phyloP scores from a whole-genome alignment of 2,329 filamentous ascomycete genomes.

The Fusarium virguliforme region DNA sequence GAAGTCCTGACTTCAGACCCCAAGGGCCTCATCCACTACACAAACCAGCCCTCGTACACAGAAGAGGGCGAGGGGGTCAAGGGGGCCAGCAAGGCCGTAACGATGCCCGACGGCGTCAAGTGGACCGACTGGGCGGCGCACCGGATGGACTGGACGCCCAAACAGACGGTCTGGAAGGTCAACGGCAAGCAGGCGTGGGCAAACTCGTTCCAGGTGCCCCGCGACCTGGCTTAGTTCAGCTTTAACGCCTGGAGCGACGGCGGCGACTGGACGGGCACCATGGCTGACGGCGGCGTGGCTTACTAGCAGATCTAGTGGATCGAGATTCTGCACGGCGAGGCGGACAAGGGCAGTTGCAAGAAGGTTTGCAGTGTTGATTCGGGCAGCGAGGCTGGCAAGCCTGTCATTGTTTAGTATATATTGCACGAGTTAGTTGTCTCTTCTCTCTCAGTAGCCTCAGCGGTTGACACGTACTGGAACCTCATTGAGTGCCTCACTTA shows the following conservation, averaged over 20 bases:
- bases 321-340: slow-evolving; percentile 68
- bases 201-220: slow-evolving; percentile 70
- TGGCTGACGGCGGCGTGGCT: slow-evolving; percentile 65
- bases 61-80: slow-evolving; percentile 61
- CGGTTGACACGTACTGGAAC: slow-evolving; percentile 2
- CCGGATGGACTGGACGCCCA: slow-evolving; percentile 71
- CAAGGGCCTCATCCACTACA: slow-evolving; percentile 65
- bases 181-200: slow-evolving; percentile 64
- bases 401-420: slow-evolving; percentile 52
- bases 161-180: slow-evolving; percentile 69
- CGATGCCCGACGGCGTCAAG: slow-evolving; percentile 59
- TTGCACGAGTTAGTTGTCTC: background rate
- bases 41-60: slow-evolving; percentile 71
- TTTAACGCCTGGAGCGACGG: slow-evolving; percentile 75
- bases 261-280: slow-evolving; percentile 70
- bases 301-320: slow-evolving; percentile 74
- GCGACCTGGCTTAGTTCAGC: slow-evolving; percentile 65
- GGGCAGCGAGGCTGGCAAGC: slow-evolving; percentile 56
- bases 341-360: slow-evolving; percentile 42
- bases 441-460: background rate
- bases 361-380: slow-evolving; percentile 47
- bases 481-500: slow-evolving; percentile 6
- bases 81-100: slow-evolving; percentile 62
- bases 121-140: slow-evolving; percentile 72
- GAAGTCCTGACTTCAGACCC: slow-evolving; percentile 66